Conservation (phyloP, 345 rosid genomes). For the Gossypium herbaceum region DNA sequence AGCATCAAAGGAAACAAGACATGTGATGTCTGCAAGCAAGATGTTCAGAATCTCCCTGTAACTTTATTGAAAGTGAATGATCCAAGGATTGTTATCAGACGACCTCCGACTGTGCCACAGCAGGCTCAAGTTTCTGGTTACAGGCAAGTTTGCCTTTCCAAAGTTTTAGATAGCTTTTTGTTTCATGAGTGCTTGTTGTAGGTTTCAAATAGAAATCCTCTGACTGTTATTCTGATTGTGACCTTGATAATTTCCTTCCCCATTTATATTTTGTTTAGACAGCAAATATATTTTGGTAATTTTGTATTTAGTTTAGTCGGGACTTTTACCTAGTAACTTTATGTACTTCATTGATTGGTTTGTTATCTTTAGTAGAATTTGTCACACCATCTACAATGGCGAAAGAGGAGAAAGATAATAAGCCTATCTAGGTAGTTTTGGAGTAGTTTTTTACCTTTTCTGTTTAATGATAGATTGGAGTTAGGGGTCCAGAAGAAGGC, state of each 20-base stretch:
- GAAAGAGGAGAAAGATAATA: not conserved
- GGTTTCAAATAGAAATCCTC: not conserved
- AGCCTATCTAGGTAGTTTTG: not conserved
- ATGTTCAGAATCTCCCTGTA: constrained; percentile 54
- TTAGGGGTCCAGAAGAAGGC: not conserved
- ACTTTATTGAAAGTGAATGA: constrained; percentile 40
- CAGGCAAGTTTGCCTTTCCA: constrained; percentile 35
- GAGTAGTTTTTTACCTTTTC: not conserved
- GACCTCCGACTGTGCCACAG: constrained; percentile 20
- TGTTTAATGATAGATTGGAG: not conserved
- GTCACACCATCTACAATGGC: not conserved
- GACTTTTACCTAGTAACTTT: not conserved
- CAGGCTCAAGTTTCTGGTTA: constrained; percentile 30
- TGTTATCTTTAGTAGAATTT: constrained; percentile 1
- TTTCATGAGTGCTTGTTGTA: not conserved
- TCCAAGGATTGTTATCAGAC: constrained; percentile 33
- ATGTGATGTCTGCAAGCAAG: constrained; percentile 61
- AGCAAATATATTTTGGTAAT: not conserved
- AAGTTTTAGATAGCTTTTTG: not conserved
- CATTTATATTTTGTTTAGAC: not conserved
- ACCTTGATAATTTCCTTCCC: not conserved
- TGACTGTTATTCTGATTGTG: not conserved
- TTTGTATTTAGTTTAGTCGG: not conserved
- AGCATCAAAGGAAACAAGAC: constrained; percentile 55
- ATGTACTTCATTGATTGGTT: not conserved